Evolutionary conservation across 129 eudicot genomes (phyloP), one percentile per base, ranked within the genome.

Genomic region (Helianthus tuberosus): DNA sequence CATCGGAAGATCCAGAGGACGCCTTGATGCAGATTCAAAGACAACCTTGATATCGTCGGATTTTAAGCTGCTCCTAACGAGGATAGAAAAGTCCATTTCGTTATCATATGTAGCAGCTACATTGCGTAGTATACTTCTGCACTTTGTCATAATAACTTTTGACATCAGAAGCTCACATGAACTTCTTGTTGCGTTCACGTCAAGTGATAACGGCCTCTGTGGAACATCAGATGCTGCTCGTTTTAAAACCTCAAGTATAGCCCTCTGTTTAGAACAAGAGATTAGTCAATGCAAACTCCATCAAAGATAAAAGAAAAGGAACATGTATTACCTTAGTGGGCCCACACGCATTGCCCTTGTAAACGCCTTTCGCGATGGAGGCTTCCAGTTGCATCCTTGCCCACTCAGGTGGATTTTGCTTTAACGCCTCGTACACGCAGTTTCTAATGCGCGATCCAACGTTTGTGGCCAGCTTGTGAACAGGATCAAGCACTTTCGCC

Each of bases 281-380:
- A 54, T 41, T n/a, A n/a, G 3, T 13, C 17, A 41, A n/a, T 29
- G 12, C 43, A 46, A 3, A 67, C 29, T 25, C 13, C 25, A 13
- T 15, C 23, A 14, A 70, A 58, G 8, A 71, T 68, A 54, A 16
- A 25, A n/a, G 27, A 55, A 10, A 57, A 20, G 63, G 11, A 57
- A 57, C 63, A 25, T 10, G n/a, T 57, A 71, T 69, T 43, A 86
- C 90, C 90, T 88, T 85, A 9, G 94, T 88, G 5, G 94, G 94
- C 49, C 94, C 94, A 67, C 90, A 85, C 13, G 94, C 90, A 68
- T 88, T 88, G 32, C 90, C 85, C 58, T 85, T 88, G 50, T 88
- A 88, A n/a, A 88, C 85, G 15, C 13, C 90, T 80, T 88, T 88
- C 32, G 88, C 50, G 23, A 88, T 85, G 27, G 90, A 88, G 44